Conservation (phyloP, 306 rosid species). For the Cucurbita ficifolia region DNA sequence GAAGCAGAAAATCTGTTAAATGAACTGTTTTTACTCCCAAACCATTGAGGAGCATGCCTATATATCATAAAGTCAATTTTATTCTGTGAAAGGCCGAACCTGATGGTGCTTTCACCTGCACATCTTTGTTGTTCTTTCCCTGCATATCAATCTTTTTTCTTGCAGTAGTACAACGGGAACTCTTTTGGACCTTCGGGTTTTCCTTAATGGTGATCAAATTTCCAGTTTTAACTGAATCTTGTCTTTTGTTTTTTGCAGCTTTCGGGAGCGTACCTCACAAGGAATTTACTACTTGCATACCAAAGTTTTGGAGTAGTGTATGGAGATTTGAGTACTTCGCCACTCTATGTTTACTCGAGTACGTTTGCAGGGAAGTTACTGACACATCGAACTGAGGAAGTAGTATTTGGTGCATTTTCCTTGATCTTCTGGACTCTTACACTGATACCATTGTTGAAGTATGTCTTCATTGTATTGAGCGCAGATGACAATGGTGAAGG, state of each 20-base stretch:
- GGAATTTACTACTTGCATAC: constrained; percentile 54
- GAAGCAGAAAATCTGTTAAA: neutral
- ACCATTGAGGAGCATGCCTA: neutral
- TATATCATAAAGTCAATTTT: neutral
- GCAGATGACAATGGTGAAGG: constrained; percentile 88
- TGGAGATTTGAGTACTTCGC: constrained; percentile 82
- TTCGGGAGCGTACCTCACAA: constrained; percentile 40
- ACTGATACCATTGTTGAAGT: constrained; percentile 54
- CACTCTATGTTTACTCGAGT: constrained; percentile 67
- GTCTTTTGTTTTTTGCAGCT: constrained; percentile 28
- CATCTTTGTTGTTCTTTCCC: neutral
- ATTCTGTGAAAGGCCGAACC: neutral
- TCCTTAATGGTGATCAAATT: neutral
- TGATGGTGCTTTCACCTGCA: neutral
- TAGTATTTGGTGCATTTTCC: constrained; percentile 68
- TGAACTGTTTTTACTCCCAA: neutral
- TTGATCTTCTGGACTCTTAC: constrained; percentile 81
- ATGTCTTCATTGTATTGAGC: constrained; percentile 58
- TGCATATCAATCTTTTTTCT: neutral
- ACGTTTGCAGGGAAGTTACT: constrained; percentile 40
- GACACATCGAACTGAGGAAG: constrained; percentile 38
- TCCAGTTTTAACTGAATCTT: neutral
- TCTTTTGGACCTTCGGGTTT: neutral
- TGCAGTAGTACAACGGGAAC: neutral
- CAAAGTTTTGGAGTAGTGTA: constrained; percentile 88